Evolutionary conservation across 768 basidiomycete genomes (phyloP).

Genomic region (Coprinopsis marcescibilis): DNA sequence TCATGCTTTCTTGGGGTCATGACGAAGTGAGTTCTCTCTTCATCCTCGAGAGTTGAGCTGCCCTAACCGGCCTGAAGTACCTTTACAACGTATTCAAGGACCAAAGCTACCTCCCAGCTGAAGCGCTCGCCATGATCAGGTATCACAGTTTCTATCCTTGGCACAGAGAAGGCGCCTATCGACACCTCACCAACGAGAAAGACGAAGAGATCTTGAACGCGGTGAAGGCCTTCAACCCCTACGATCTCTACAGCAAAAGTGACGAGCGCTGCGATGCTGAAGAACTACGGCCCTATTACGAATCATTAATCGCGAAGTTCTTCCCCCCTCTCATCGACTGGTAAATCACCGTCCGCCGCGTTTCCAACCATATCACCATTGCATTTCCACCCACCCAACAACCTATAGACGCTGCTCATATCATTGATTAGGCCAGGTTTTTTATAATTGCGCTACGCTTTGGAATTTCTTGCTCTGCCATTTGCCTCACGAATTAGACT

Average conservation of each 20-base stretch:
- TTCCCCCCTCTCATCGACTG: conserved; percentile 81
- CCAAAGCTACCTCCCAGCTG: conserved; percentile 74
- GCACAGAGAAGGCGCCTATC: conserved; percentile 87
- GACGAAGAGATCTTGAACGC: conserved; percentile 62
- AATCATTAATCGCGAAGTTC: conserved; percentile 74
- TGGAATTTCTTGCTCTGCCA: too few relatives aligned
- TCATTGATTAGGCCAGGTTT: too few relatives aligned
- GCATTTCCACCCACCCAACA: too few relatives aligned
- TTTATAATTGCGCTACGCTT: too few relatives aligned
- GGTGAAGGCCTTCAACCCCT: conserved; percentile 86
- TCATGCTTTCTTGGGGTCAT: conserved; percentile 89
- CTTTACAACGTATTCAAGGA: conserved; percentile 79
- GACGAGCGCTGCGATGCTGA: conserved; percentile 60
- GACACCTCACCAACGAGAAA: conserved; percentile 69
- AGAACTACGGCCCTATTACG: conserved; percentile 77
- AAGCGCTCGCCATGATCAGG: conserved; percentile 86
- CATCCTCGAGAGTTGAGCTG: conserved; percentile 1
- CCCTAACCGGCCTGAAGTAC: conserved; percentile 43
- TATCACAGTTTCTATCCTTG: conserved; percentile 96
- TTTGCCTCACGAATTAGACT: too few relatives aligned
- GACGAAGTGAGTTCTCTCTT: conserved; percentile 58
- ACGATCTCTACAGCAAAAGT: conserved; percentile 89
- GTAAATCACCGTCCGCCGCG: too few relatives aligned
- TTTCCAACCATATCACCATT: too few relatives aligned
- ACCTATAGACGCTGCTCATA: too few relatives aligned